Percentiles rank a stretch among this genome's conserved stretches.
Evolutionary conservation across 306 rosid species (phyloP).

Genomic region (Fragaria iinumae): DNA sequence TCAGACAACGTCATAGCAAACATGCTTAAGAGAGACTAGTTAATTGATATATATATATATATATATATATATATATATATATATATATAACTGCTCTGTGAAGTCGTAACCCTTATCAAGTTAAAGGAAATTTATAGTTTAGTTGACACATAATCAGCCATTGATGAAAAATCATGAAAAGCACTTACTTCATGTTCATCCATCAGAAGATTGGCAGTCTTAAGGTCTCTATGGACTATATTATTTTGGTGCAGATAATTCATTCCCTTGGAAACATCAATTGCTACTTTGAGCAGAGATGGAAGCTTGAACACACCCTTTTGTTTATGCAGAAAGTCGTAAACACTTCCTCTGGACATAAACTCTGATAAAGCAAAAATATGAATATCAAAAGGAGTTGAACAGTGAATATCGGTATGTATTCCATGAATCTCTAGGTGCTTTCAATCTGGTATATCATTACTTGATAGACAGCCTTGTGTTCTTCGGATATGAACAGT

Average conservation of each 20-base stretch:
- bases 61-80: too few species aligned
- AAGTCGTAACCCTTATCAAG: neutral
- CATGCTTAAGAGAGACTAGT: neutral
- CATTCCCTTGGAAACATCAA: constrained; percentile 96
- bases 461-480: neutral
- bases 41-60: neutral
- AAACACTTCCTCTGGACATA: constrained; percentile 93
- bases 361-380: constrained; percentile 68
- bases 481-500: neutral
- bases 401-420: constrained; percentile 23
- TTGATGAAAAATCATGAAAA: constrained; percentile 31
- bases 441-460: constrained; percentile 20
- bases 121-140: constrained; percentile 12
- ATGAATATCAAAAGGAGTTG: constrained; percentile 35
- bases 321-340: constrained; percentile 94
- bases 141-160: constrained; percentile 13
- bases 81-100: neutral
- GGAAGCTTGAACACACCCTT: constrained; percentile 88
- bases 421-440: constrained; percentile 12
- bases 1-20: neutral
- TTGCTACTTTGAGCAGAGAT: constrained; percentile 87
- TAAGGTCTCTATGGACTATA: constrained; percentile 98
- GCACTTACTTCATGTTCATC: constrained; percentile 90
- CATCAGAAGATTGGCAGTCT: constrained; percentile 99
- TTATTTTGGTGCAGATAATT: constrained; percentile 95